Base-by-base conservation (phyloP, 1,284 basidiomycete species). In the Moniliella sp. region DNA sequence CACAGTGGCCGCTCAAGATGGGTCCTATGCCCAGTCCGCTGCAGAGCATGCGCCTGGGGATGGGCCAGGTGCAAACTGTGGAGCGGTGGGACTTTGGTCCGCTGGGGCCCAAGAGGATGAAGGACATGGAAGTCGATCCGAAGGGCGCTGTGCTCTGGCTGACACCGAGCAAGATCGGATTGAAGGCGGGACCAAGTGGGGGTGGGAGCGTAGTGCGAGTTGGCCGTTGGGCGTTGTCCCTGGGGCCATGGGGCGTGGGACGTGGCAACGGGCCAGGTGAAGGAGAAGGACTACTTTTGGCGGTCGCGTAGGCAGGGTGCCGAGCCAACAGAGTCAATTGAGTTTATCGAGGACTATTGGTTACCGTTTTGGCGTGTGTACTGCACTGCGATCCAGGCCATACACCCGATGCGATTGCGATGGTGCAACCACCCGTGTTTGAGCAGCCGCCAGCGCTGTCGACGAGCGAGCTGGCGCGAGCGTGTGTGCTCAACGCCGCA, bases 171-270 rank as follows among this genome's bases (percentile, higher is more conserved):
- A 50, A 19, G 55, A 58, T 33, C 30, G 25, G 3, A 16, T 29
- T 3, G 35, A 37, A 8, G 50, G 50, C 14, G 50, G 44, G 2
- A 32, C 34, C 11, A 36, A 30, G 17, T 91, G 78, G 72, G 79
- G 80, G 0, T 93, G 82, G 81, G 71, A 64, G 41, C 71, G 83
- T 18, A 73, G 74, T 35, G 49, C 64, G 0, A 66, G 67, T 3
- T 97, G 88, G 88, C 66, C 69, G 35, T 64, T 93, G 2, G 84
- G 86, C 4, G 73, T 66, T 4, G 91, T 84, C 55, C 64, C 59
- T 15, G 94, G 88, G 0, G 70, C 73, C 46, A 86, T 94, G 53
- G 81, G 76, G 33, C 76, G 94, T 0, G 94, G 88, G 78, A 93
- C 50, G 36, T 58, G 30, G 64, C 70, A 29, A 72, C 73, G 0